Evolutionary conservation across 2,329 filamentous ascomycete genomes (phyloP).

Genomic region (Paecilomyces niveus): DNA sequence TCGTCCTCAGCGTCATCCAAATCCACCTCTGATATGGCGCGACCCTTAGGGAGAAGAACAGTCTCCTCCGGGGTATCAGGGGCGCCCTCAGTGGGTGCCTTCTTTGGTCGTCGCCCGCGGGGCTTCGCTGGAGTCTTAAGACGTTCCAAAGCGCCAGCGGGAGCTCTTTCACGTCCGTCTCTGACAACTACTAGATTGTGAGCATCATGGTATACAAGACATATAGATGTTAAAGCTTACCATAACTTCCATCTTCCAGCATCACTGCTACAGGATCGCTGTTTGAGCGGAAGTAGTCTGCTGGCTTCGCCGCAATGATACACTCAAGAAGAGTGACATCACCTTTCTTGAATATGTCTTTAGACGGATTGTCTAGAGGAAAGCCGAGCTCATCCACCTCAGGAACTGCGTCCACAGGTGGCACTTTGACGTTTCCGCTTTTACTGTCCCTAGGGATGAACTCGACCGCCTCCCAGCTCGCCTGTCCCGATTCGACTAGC

Average conservation of each 20-base stretch:
- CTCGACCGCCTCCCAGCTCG: constrained; percentile 49
- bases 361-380: constrained; percentile 22
- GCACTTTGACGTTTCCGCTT: constrained; percentile 17
- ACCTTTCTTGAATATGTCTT: constrained; percentile 34
- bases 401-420: constrained; percentile 23
- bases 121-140: constrained; percentile 2
- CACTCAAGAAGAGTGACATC: constrained; percentile 38
- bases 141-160: constrained; percentile 5
- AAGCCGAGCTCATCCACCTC: constrained; percentile 45
- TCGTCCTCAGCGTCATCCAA: constrained; percentile 4
- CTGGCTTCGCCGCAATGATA: constrained; percentile 22
- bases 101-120: constrained; percentile 6
- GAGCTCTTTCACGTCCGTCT: constrained; percentile 5
- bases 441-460: constrained; percentile 25
- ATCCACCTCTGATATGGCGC: constrained; percentile 2
- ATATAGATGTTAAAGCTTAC: constrained; percentile 14
- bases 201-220: constrained; percentile 4
- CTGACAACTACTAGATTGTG: constrained; percentile 7
- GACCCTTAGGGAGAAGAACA: background rate
- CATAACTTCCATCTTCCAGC: constrained; percentile 21
- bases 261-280: constrained; percentile 26
- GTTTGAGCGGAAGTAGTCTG: constrained; percentile 24
- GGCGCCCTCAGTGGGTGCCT: background rate
- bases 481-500: constrained; percentile 44
- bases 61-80: background rate